Conservation (phyloP, 768 basidiomycete species). For the Xanthoconium stramineum region DNA sequence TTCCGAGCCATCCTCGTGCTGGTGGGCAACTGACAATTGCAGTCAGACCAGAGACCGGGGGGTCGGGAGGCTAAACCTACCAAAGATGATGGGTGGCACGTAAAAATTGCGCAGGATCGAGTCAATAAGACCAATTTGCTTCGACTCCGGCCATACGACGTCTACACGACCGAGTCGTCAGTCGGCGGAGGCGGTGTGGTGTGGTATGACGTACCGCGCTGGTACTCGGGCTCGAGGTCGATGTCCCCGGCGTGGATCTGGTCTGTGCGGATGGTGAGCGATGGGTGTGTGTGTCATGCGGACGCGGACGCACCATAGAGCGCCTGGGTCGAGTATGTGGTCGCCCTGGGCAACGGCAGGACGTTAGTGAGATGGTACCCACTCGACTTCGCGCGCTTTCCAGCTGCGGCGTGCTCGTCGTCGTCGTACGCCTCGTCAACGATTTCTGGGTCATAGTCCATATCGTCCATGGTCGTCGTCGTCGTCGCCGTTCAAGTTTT, state of each 20-base stretch:
- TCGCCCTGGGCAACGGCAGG: slow-evolving; percentile 53
- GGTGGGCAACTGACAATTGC: slow-evolving; percentile 41
- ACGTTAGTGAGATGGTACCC: slow-evolving; percentile 40
- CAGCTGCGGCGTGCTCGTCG: not conserved
- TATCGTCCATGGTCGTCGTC: slow-evolving; percentile 10
- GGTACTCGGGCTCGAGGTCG: slow-evolving; percentile 73
- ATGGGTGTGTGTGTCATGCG: not conserved
- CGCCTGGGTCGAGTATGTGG: slow-evolving; percentile 62
- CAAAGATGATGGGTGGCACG: slow-evolving; percentile 76
- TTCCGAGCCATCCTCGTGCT: slow-evolving; percentile 60
- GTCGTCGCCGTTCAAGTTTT: not conserved
- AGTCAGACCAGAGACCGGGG: not conserved
- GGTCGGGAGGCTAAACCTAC: slow-evolving; percentile 32
- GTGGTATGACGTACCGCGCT: slow-evolving; percentile 51
- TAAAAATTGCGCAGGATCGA: slow-evolving; percentile 78
- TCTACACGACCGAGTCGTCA: slow-evolving; percentile 35
- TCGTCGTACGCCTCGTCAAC: slow-evolving; percentile 19
- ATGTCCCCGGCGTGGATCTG: slow-evolving; percentile 65
- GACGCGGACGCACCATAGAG: slow-evolving; percentile 44
- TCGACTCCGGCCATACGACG: slow-evolving; percentile 75
- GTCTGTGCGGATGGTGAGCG: slow-evolving; percentile 37
- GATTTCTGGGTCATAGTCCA: slow-evolving; percentile 22
- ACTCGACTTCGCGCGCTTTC: slow-evolving; percentile 2
- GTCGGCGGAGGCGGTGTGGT: not conserved
- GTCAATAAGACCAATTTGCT: slow-evolving; percentile 75